These are phyloP conservation scores for Jatropha multifida DNA, from an alignment of 441 rosid species.

Conservation along the genomic window DNA sequence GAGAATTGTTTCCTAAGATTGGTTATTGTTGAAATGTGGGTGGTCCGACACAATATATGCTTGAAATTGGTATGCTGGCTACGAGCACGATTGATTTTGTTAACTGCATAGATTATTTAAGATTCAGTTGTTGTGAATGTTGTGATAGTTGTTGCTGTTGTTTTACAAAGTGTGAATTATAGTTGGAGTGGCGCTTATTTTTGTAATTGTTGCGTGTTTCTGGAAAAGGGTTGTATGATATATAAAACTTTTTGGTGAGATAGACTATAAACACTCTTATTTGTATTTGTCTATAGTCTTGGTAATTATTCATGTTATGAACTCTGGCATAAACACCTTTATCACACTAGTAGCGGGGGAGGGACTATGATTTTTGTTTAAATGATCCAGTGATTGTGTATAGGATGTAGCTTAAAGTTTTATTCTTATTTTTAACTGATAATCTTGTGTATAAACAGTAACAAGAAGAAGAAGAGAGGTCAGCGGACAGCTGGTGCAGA, in stretches of 20 bases:
- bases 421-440: constrained; percentile 16
- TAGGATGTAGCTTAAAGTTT: constrained; percentile 7
- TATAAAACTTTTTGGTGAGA: not conserved
- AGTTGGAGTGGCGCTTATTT: not conserved
- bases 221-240: not conserved
- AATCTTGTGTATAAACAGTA: constrained; percentile 37
- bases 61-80: not conserved
- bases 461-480: constrained; percentile 86
- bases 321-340: not conserved
- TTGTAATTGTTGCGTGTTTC: not conserved
- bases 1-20: not conserved
- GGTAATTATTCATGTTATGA: not conserved
- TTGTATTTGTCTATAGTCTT: not conserved
- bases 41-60: not conserved
- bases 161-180: not conserved
- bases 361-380: constrained; percentile 8
- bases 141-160: not conserved
- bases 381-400: constrained; percentile 2
- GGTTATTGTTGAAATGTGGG: not conserved
- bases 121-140: not conserved
- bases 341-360: not conserved
- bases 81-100: not conserved
- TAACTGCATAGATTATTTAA: not conserved
- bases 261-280: not conserved
- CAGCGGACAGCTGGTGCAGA: constrained; percentile 84